Evolutionary conservation across 352 stramenopile genomes (phyloP), one percentile per base, ranked within the genome.

Genomic region (Pythium aquatile): DNA sequence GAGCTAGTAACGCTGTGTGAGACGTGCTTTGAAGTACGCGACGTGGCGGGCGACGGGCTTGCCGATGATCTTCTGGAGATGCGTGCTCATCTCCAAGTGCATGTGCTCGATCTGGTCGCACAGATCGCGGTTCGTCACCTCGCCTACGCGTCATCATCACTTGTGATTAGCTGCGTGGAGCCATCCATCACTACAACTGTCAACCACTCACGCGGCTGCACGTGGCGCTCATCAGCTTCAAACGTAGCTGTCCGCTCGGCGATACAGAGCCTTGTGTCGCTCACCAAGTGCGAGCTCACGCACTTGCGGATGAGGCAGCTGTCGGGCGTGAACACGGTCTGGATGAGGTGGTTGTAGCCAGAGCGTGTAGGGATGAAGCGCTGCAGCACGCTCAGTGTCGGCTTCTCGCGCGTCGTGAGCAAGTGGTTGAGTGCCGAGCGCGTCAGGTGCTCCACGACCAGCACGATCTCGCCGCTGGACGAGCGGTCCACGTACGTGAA

Each of bases 311-410:
- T 54, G 5, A 69, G 59, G 55, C 77, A 88, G 40, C 55, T 74
- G 33, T 91, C 81, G n/a, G 75, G 71, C 8, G 81, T 88, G 60
- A 87, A 90, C 14, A 89, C 70, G 9, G 74, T 81, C 60, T 88
- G 75, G 33, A 90, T 68, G 58, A 72, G 68, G 63, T 90, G 83
- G 55, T 93, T 90, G 66, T 88, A 91, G 28, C 81, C 78, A 7
- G 84, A 90, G 24, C 84, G 77, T 1, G 80, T 88, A 9, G 78
- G 78, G 5, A 93, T 67, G 51, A 88, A 91, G 13, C 76, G 74
- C 63, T 93, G 81, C 30, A 93, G 68, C 5, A 93, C 73, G 37
- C 78, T 86, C 24, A 86, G 37, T 8, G 66, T 55, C 42, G 80
- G 80, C 16, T 85, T 88, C 17, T 88, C 80, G 9, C 80, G 78